Evolutionary conservation across 1,284 basidiomycete species (phyloP), one percentile per base, ranked within the genome.

Genomic region (Fomes fomentarius): DNA sequence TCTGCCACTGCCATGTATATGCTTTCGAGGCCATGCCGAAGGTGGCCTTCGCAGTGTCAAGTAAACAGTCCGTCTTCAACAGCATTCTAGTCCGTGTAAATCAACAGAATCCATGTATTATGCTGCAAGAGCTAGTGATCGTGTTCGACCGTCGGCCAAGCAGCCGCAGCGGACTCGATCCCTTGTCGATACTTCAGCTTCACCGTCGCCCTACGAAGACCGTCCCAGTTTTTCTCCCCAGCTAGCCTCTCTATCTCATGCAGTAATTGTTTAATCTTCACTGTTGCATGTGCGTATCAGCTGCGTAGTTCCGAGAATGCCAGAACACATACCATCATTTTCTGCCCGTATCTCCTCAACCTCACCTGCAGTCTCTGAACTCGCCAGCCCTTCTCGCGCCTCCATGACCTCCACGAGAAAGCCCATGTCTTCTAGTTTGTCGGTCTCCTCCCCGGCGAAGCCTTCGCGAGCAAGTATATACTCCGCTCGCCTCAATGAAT

Each of bases 321-420:
- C 33, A 17, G 42, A 21, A 15, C 24, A 75, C 85, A 53, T 54
- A 89, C 93, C 82, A 48, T 81, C 67, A 69, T 93, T 94, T 14
- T 74, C 72, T 4, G 76, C 71, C 25, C 78, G 70, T 26, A 96
- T 73, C 6, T 58, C 57, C 15, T 79, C 75, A 2, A 93, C 79
- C 21, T 78, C 73, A 25, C 83, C 76, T 12, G 76, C 74, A 1
- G 70, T 70, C 12, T 68, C 57, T 0, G 91, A 85, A 31, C 83
- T 82, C 56, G 94, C 93, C 24, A 98, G 79, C 38, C 79, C 78
- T 71, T 96, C 94, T 41, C 92, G 74, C n/a, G 79, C 80, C 62
- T 93, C 88, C 81, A 97, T 87, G 40, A 96, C 83, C 63, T 91
- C 84, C 69, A 80, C 79, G 55, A 97, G 79, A 44, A 97, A 81